Percentiles rank a stretch among this genome's conserved stretches.
Conservation (phyloP, 768 basidiomycete genomes). For the Mycena polygramma region DNA sequence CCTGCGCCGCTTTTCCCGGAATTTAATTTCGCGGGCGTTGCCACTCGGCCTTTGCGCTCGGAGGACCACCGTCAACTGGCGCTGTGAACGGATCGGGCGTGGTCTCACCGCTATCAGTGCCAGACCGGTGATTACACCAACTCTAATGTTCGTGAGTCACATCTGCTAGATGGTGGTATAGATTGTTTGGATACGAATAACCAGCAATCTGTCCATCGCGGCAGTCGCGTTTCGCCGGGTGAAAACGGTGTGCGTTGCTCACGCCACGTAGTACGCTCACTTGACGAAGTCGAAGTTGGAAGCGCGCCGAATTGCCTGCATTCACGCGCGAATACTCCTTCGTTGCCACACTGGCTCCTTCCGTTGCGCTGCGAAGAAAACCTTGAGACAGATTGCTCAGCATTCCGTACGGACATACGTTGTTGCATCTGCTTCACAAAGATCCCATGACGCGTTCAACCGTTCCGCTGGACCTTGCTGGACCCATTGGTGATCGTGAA, state of each 20-base stretch:
- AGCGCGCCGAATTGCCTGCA: constrained; percentile 9
- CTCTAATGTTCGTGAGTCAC: constrained; percentile 8
- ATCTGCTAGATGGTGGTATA: neutral
- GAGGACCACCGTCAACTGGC: neutral
- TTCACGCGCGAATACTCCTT: neutral
- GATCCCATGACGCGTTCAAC: neutral
- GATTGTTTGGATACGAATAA: constrained; percentile 1
- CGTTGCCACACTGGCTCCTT: constrained; percentile 5
- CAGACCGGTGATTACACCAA: constrained; percentile 14
- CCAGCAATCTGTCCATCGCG: constrained; percentile 9
- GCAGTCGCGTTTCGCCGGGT: constrained; percentile 9
- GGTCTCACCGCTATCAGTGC: neutral
- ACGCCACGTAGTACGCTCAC: neutral
- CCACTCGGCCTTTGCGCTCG: neutral
- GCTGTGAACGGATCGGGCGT: neutral
- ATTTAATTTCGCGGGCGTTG: neutral
- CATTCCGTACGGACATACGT: constrained; percentile 13
- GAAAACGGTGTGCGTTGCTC: neutral
- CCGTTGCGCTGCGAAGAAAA: constrained; percentile 16
- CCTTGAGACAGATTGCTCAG: constrained; percentile 11
- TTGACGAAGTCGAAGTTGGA: constrained; percentile 25
- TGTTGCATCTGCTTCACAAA: neutral
- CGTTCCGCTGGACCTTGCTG: neutral
- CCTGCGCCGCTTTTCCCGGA: constrained; percentile 15
- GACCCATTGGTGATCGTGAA: neutral